Percentiles rank a stretch among this genome's conserved stretches.
Evolutionary conservation across 2,329 filamentous ascomycete genomes (phyloP).

Genomic region (Bisporella sp.): DNA sequence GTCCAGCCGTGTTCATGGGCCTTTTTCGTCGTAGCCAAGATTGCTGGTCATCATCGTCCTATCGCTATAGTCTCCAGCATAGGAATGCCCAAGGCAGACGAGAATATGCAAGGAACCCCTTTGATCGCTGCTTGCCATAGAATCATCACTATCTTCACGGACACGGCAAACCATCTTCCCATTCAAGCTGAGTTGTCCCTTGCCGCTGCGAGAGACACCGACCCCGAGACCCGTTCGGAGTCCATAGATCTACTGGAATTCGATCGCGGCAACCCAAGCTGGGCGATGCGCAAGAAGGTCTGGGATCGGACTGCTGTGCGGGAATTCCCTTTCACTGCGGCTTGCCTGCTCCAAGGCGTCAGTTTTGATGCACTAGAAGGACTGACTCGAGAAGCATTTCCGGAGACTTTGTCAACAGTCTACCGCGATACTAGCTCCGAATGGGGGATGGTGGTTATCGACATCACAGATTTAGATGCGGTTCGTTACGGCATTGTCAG

Average conservation of each 20-base stretch:
- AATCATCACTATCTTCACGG: conserved; percentile 3
- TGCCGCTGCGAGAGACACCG: not conserved
- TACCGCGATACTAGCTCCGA: conserved; percentile 1
- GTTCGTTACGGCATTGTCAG: conserved; percentile 1
- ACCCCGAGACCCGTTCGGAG: not conserved
- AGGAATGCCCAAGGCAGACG: not conserved
- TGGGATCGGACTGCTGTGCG: not conserved
- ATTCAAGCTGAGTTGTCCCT: not conserved
- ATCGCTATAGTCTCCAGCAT: not conserved
- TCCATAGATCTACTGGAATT: not conserved
- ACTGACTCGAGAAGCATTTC: not conserved
- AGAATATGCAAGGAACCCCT: not conserved
- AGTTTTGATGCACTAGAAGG: conserved; percentile 1
- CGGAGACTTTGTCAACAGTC: not conserved
- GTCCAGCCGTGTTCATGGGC: not conserved
- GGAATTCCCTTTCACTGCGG: conserved; percentile 2
- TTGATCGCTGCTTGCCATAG: conserved; percentile 1
- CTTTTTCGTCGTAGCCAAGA: conserved; percentile 3
- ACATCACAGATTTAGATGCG: conserved; percentile 1
- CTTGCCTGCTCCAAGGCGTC: conserved; percentile 3
- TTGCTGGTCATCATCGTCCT: conserved; percentile 1
- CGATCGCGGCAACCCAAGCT: not conserved
- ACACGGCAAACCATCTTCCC: not conserved
- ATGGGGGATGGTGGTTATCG: not conserved
- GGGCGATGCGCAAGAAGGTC: not conserved